Percentiles rank a stretch among this genome's conserved stretches.
phyloP scores from a whole-genome alignment of 2,329 filamentous ascomycete genomes.

The Pseudocercospora eumusae region DNA sequence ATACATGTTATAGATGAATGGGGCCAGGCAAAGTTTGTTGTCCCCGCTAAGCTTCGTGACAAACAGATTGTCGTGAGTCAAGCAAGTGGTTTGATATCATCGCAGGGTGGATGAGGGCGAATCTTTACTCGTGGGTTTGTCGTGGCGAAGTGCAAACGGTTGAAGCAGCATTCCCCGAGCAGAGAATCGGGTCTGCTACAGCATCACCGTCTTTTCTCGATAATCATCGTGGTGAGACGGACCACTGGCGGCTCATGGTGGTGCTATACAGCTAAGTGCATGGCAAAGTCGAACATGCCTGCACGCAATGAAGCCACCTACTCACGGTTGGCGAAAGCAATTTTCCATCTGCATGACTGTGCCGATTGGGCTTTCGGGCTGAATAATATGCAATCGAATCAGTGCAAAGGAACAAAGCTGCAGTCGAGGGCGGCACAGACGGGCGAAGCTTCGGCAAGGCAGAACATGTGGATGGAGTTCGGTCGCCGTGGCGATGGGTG shows the following conservation, averaged over 20 bases:
- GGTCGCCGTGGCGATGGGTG: constrained; percentile 2
- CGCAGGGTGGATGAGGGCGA: too few species aligned
- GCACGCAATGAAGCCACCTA: background rate
- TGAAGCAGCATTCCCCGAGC: background rate
- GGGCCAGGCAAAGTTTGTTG: background rate
- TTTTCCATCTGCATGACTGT: constrained; percentile 6
- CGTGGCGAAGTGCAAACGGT: too few species aligned
- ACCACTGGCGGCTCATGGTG: background rate
- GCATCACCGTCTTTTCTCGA: background rate
- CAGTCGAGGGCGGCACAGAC: background rate
- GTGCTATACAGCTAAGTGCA: constrained; percentile 6
- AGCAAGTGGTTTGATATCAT: background rate
- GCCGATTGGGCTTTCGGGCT: background rate
- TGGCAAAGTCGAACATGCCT: background rate
- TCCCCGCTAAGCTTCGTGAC: background rate
- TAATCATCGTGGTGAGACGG: background rate
- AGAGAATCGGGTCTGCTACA: background rate
- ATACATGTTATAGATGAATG: background rate
- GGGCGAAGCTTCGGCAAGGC: background rate
- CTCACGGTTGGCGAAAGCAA: background rate
- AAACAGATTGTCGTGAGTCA: background rate
- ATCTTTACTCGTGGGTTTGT: background rate
- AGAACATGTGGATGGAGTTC: background rate
- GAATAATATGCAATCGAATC: background rate
- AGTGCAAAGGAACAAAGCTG: background rate